These are phyloP conservation scores for Lanmaoa pseudosensibilis DNA, from an alignment of 768 basidiomycete species.

Conservation along the genomic window DNA sequence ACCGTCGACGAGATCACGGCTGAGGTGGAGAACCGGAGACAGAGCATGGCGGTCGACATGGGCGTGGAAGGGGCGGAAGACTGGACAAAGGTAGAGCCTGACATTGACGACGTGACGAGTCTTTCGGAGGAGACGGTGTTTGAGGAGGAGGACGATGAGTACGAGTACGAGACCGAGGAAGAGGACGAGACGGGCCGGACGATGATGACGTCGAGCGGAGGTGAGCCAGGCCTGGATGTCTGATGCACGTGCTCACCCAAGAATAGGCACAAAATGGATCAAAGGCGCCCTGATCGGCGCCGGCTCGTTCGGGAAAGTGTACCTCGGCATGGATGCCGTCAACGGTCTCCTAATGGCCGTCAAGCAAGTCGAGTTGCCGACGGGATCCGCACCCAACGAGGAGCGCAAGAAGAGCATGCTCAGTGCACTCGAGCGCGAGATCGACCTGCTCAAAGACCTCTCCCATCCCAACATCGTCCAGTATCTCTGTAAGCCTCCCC, in stretches of 20 bases:
- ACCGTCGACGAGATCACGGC: constrained; percentile 99
- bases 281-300: constrained; percentile 95
- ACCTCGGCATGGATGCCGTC: constrained; percentile 92
- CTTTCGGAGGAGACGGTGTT: constrained; percentile 46
- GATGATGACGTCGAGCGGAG: constrained; percentile 55
- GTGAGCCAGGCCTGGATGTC: constrained; percentile 30
- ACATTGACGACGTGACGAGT: constrained; percentile 49
- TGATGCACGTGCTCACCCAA: constrained; percentile 1
- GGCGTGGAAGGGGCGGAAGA: constrained; percentile 58
- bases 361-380: constrained; percentile 93
- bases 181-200: constrained; percentile 54
- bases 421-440: constrained; percentile 88
- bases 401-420: constrained; percentile 94
- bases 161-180: constrained; percentile 45
- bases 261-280: constrained; percentile 88
- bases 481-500: constrained; percentile 76
- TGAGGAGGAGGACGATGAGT: constrained; percentile 50
- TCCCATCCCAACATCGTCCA: constrained; percentile 97
- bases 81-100: constrained; percentile 69
- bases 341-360: constrained; percentile 94
- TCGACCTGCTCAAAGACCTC: constrained; percentile 87
- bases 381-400: constrained; percentile 80
- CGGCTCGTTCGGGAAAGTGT: constrained; percentile 93
- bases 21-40: constrained; percentile 73
- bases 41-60: constrained; percentile 46